These are phyloP conservation scores for Citrus unshiu DNA, from an alignment of 345 rosid genomes.

Conservation along the genomic window DNA sequence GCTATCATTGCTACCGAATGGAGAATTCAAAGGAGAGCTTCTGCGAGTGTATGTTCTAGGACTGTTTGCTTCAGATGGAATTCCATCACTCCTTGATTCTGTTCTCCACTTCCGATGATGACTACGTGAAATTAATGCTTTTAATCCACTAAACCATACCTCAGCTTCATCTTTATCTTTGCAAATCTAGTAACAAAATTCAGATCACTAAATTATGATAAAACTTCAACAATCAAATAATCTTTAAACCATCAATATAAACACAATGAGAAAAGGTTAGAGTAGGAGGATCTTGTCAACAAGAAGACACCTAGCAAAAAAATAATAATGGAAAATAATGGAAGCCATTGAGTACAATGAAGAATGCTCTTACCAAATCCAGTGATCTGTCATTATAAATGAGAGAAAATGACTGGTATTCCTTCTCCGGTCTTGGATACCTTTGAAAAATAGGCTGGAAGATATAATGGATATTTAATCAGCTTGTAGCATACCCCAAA, in stretches of 20 bases:
- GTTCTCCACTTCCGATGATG: conserved; percentile 59
- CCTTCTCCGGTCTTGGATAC: conserved; percentile 98
- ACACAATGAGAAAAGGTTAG: background rate
- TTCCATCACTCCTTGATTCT: conserved; percentile 74
- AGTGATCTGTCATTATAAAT: conserved; percentile 91
- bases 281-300: conserved; percentile 8
- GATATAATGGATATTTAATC: conserved; percentile 20
- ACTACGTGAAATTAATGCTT: conserved; percentile 63
- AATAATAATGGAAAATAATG: background rate
- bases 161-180: conserved; percentile 86
- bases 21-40: conserved; percentile 86
- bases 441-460: conserved; percentile 96
- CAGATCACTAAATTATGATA: conserved; percentile 6
- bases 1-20: conserved; percentile 85
- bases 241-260: background rate
- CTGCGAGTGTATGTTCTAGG: conserved; percentile 87
- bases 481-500: conserved; percentile 16
- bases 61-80: conserved; percentile 76
- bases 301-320: background rate
- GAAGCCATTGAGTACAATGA: conserved; percentile 7
- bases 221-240: conserved; percentile 8
- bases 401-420: conserved; percentile 96
- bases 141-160: conserved; percentile 82
- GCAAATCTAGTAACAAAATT: conserved; percentile 48
- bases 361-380: conserved; percentile 70